These are phyloP conservation scores for Vicia sativa DNA, from an alignment of 306 rosid species.

Conservation along the genomic window DNA sequence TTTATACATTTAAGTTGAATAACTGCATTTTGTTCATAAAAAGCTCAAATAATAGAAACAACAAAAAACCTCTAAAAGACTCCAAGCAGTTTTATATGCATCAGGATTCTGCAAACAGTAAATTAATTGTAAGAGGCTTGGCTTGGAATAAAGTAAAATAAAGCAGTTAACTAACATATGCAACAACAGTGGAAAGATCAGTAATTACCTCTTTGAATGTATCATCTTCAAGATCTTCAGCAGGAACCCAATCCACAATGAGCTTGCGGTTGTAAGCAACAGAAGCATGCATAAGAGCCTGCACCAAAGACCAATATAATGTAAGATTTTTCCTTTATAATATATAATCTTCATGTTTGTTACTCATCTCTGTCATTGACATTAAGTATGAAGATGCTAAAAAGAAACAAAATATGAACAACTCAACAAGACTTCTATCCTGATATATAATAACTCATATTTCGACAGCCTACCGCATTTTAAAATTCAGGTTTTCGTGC, in stretches of 20 bases:
- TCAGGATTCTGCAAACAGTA: conserved; percentile 59
- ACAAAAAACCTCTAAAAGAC: conserved; percentile 62
- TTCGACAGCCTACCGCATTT: too few relatives aligned
- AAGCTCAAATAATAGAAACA: neutral
- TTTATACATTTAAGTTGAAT: neutral
- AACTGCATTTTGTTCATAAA: conserved; percentile 14
- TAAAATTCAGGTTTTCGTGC: conserved; percentile 30
- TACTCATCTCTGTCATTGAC: neutral
- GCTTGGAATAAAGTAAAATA: conserved; percentile 4
- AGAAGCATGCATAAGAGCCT: conserved; percentile 88
- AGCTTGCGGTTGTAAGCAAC: conserved; percentile 61
- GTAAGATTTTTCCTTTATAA: conserved; percentile 27
- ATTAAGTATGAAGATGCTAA: conserved; percentile 37
- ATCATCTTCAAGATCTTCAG: conserved; percentile 69
- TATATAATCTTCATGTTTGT: neutral
- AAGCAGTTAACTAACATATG: conserved; percentile 8
- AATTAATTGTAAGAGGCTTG: conserved; percentile 27
- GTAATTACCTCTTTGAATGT: conserved; percentile 55
- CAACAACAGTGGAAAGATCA: conserved; percentile 16
- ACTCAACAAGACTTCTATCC: conserved; percentile 16
- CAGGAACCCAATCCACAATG: conserved; percentile 76
- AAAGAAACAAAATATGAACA: conserved; percentile 16
- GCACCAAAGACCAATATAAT: conserved; percentile 26
- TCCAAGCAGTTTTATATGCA: conserved; percentile 68
- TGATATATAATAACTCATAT: neutral